Conservation (phyloP, 225 moss, liverwort and hornwort species). For the Sphagnum contortum region DNA sequence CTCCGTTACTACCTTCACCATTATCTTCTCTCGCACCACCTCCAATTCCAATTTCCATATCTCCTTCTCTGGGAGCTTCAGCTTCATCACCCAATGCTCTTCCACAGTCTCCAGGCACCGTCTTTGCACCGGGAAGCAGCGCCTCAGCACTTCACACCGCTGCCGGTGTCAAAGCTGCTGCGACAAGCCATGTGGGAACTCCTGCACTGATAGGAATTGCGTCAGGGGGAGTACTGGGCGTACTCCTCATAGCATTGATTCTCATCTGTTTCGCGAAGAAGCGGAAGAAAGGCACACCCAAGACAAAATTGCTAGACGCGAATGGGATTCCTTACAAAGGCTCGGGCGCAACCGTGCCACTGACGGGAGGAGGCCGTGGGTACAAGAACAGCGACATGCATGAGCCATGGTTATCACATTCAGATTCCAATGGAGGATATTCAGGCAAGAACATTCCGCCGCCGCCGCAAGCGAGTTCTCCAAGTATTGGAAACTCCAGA, state of each 20-base stretch:
- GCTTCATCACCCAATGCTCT: no score
- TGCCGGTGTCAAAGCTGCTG: no score
- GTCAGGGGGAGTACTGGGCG: conserved; percentile 10
- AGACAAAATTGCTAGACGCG: neutral
- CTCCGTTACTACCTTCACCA: neutral
- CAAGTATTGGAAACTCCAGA: conserved; percentile 31
- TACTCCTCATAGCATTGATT: conserved; percentile 10
- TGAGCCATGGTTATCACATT: conserved; percentile 28
- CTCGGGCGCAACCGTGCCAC: conserved; percentile 29
- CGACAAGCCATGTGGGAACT: neutral
- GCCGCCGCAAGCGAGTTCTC: conserved; percentile 9
- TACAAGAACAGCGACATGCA: conserved; percentile 17
- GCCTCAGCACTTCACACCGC: no score
- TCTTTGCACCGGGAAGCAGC: no score
- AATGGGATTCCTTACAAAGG: conserved; percentile 15
- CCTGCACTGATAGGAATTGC: conserved; percentile 6
- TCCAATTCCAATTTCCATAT: no score
- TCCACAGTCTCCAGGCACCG: no score
- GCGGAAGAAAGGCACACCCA: conserved; percentile 8
- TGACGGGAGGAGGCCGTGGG: conserved; percentile 15
- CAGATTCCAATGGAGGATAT: conserved; percentile 2
- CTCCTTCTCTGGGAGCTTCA: no score
- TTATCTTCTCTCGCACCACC: no score
- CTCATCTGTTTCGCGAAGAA: conserved; percentile 16
- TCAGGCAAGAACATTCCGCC: conserved; percentile 24